Percentiles rank a stretch among this genome's conserved stretches.
phyloP scores from a whole-genome alignment of 1,284 basidiomycete species.

The Trametes versicolor region DNA sequence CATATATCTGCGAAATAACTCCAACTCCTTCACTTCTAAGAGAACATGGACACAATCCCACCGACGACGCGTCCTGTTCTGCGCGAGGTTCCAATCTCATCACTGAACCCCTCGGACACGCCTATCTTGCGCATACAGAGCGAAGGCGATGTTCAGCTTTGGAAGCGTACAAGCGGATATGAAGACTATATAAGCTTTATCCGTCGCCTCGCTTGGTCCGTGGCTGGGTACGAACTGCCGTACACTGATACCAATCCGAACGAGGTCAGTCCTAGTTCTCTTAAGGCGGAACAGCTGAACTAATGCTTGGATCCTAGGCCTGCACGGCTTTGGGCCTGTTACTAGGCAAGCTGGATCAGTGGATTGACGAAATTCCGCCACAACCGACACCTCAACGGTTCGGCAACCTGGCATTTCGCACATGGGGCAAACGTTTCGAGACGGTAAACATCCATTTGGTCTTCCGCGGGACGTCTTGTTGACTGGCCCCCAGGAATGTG shows the following conservation, averaged over 20 bases:
- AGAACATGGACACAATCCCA: background rate
- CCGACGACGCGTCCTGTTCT: conserved; percentile 46
- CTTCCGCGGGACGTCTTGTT: conserved; percentile 9
- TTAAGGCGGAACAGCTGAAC: conserved; percentile 8
- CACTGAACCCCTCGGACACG: conserved; percentile 40
- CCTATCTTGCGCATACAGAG: conserved; percentile 62
- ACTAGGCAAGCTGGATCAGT: conserved; percentile 76
- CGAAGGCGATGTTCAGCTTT: conserved; percentile 74
- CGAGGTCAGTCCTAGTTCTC: conserved; percentile 46
- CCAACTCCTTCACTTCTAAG: no score
- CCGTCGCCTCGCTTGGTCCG: conserved; percentile 75
- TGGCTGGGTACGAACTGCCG: conserved; percentile 68
- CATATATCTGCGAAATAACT: background rate
- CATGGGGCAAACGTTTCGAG: conserved; percentile 85
- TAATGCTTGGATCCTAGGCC: conserved; percentile 27
- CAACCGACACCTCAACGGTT: conserved; percentile 89
- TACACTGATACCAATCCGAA: conserved; percentile 46
- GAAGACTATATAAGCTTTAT: conserved; percentile 78
- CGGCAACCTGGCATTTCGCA: conserved; percentile 93
- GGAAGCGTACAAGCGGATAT: conserved; percentile 78
- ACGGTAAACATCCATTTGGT: conserved; percentile 57
- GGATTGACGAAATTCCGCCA: conserved; percentile 88
- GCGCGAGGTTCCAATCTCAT: conserved; percentile 53
- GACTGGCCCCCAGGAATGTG: conserved; percentile 63
- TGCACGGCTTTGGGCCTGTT: conserved; percentile 14